Conservation (phyloP, 345 rosid species). For the Raphanus sativus region DNA sequence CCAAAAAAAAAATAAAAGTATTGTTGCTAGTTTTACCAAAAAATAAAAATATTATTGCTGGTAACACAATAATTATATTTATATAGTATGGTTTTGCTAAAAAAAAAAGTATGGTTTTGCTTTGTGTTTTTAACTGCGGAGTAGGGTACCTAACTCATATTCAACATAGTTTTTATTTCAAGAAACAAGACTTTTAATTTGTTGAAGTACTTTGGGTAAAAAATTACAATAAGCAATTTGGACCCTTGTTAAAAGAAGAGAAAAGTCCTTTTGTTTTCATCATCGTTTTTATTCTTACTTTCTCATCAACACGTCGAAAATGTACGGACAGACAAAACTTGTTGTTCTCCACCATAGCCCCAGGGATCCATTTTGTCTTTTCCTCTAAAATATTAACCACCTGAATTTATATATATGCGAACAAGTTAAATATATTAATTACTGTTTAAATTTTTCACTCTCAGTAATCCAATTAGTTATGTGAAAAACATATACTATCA, state of each 20-base stretch:
- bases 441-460: conserved; percentile 6
- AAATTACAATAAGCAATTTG: not conserved
- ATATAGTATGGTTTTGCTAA: not conserved
- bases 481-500: not conserved
- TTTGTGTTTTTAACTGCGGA: not conserved
- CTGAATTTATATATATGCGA: conserved; percentile 32
- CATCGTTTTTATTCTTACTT: conserved; percentile 43
- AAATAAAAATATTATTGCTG: no score
- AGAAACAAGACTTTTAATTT: not conserved
- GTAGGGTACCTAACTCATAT: not conserved
- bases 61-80: not conserved
- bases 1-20: no score
- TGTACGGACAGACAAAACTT: conserved; percentile 95
- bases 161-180: not conserved
- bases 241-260: not conserved
- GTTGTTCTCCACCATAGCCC: conserved; percentile 86
- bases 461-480: not conserved
- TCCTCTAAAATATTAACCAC: conserved; percentile 52
- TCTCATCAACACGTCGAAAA: conserved; percentile 88
- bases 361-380: conserved; percentile 67
- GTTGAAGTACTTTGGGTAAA: not conserved
- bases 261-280: not conserved
- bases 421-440: not conserved
- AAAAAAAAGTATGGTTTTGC: not conserved
- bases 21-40: no score